phyloP scores from a whole-genome alignment of 257 asterid genomes.

The Verbena officinalis region DNA sequence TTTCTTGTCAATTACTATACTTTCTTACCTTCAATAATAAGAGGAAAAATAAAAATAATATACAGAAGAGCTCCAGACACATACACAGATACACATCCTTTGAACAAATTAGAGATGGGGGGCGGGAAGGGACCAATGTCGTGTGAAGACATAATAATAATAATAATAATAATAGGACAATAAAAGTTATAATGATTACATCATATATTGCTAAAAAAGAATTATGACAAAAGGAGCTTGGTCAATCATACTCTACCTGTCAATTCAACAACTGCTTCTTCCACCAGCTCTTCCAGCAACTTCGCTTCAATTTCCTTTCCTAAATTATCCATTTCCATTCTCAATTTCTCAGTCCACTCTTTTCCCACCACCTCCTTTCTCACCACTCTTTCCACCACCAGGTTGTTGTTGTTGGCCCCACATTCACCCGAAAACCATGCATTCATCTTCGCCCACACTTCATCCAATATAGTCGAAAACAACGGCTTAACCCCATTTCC shows the following conservation, averaged over 20 bases:
- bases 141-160: conserved; percentile 34
- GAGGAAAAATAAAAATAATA: conserved; percentile 17
- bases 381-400: conserved; percentile 69
- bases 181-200: background rate
- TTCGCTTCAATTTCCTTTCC: conserved; percentile 67
- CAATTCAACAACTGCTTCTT: conserved; percentile 65
- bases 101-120: conserved; percentile 35
- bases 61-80: conserved; percentile 19
- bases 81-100: conserved; percentile 9
- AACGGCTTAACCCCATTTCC: conserved; percentile 49
- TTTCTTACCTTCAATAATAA: background rate
- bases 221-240: conserved; percentile 27
- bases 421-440: conserved; percentile 60
- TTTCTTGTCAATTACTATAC: background rate
- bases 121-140: conserved; percentile 34
- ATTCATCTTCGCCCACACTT: conserved; percentile 69
- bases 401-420: conserved; percentile 49
- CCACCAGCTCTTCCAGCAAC: conserved; percentile 73
- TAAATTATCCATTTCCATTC: conserved; percentile 55
- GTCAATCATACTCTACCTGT: conserved; percentile 47
- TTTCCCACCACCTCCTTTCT: conserved; percentile 70
- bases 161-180: conserved; percentile 27
- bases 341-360: conserved; percentile 62
- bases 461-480: conserved; percentile 45
- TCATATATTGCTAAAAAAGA: conserved; percentile 21